Evolutionary conservation across 257 asterid genomes (phyloP).

Genomic region (Knoxia roxburghii): DNA sequence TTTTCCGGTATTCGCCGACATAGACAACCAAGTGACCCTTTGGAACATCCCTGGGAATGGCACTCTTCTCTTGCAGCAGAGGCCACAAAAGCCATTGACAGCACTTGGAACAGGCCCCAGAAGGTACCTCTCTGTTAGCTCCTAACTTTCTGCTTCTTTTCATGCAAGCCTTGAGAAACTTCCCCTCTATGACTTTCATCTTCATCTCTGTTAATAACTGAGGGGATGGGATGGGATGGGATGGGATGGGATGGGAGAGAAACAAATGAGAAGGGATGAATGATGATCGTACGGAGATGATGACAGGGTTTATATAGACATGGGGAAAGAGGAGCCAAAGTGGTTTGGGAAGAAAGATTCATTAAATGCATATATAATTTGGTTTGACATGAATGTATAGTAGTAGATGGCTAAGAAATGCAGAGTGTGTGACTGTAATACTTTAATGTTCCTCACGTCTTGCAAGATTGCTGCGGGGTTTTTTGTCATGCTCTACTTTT

Average conservation of each 20-base stretch:
- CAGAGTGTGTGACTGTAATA: constrained; percentile 35
- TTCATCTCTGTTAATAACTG: not conserved
- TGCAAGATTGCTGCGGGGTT: constrained; percentile 25
- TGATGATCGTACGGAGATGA: constrained; percentile 32
- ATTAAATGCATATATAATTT: constrained; percentile 30
- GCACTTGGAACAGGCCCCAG: constrained; percentile 34
- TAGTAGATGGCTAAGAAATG: constrained; percentile 35
- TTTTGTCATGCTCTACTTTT: constrained; percentile 40
- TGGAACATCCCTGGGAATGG: constrained; percentile 72
- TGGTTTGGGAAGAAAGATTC: constrained; percentile 16
- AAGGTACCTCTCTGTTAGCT: constrained; percentile 34
- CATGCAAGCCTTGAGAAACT: constrained; percentile 39
- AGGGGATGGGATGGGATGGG: constrained; percentile 1
- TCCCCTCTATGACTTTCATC: constrained; percentile 38
- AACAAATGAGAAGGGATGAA: constrained; percentile 13
- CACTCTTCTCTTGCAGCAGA: constrained; percentile 34
- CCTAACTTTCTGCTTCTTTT: constrained; percentile 44
- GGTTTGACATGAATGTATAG: constrained; percentile 22
- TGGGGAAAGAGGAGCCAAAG: constrained; percentile 27
- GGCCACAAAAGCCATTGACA: constrained; percentile 51
- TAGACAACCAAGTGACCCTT: constrained; percentile 85
- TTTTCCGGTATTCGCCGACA: constrained; percentile 63
- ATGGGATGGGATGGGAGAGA: no score
- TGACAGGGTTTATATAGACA: constrained; percentile 45
- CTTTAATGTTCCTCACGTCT: constrained; percentile 18